Base-by-base conservation (phyloP, 345 rosid species). In the Moricandia moricandioides region DNA sequence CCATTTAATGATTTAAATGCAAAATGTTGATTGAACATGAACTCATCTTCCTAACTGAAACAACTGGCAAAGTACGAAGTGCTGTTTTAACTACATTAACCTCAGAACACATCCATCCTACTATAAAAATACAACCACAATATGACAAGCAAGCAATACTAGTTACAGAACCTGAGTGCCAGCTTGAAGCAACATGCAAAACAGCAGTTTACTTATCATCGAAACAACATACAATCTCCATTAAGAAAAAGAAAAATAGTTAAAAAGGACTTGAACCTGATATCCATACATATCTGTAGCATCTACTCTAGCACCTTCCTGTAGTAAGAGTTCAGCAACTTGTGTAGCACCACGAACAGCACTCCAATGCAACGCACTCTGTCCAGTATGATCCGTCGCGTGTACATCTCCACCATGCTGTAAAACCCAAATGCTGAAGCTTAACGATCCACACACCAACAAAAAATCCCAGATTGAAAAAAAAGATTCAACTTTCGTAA, bases 331-430 rank as follows among this genome's bases (percentile, higher is more conserved):
- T 78, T 92, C 98, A 0, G 94, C 91, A 14, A 85, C 97, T 85
- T 90, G 96, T 74, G 87, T 79, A 61, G 94, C 94, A 55, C 98
- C 98, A 21, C 96, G 94, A 74, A 92, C 98, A 17, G 99, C 98
- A 88, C 97, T 88, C 99, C 99, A 95, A 67, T 95, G 98, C 81
- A 95, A 79, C 7, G 99, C 98, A 45, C 93, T 90, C 84, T 95
- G 99, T n/a, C 97, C 96, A 8, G 91, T 86, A 80, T 92, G 92
- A 85, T 95, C 99, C 11, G 82, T 76, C 0, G 88, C 89, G 78
- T 95, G 83, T 79, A 95, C 74, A 82, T 95, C 96, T 82, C 96
- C 99, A 67, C 97, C 98, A 47, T 84, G 96, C 99, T 95, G 88
- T 5, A 79, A 70, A 45, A 16, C 0, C 61, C 63, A n/a, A 51